Evolutionary conservation across 306 rosid genomes (phyloP), one percentile per base, ranked within the genome.

Genomic region (Cucumis hystrix): DNA sequence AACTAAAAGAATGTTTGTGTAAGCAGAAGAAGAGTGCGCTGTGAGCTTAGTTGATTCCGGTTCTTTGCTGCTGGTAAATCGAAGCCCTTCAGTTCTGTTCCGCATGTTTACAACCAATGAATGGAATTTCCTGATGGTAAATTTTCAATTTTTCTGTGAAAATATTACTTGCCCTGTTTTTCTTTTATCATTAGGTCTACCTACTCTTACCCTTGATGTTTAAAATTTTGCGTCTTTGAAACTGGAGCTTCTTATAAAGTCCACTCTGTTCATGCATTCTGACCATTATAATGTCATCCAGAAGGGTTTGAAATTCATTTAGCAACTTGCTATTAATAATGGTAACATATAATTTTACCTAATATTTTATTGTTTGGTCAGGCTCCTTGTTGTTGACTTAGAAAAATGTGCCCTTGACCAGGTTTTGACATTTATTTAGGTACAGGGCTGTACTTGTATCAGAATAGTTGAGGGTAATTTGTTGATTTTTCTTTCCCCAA

Each of bases 321-420:
- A 7, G 47, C 77, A 72, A 72, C 77, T 52, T 73, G 77, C 11
- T 4, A 73, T 39, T 28, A 21, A 23, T 23, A 51, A 72, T 4
- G 49, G 15, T 14, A 33, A 20, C 77, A 72, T 49, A 12, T 18
- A 73, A 73, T 17, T 47, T 67, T n/a, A 33, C 41, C 23, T 9
- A 72, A 47, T 72, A 72, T 51, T 72, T 51, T 25, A 69, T 28
- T 72, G 9, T 28, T 72, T 73, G 47, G 77, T 73, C 77, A 73
- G 52, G 77, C 77, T 52, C 77, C 61, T 72, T 10, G 61, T 72
- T 72, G 43, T 72, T 73, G 41, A 73, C 77, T 33, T 73, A 17
- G 62, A 73, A 73, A 51, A 73, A 73, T 30, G 28, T 73, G 60
- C 47, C 33, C 6, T 52, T 73, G 61, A 72, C 58, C 17, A 28